A percentile compares a stretch with the other conserved stretches of the same genome.
Conservation (phyloP, 2,329 filamentous ascomycete genomes). For the Aspergillus aculeatinus region DNA sequence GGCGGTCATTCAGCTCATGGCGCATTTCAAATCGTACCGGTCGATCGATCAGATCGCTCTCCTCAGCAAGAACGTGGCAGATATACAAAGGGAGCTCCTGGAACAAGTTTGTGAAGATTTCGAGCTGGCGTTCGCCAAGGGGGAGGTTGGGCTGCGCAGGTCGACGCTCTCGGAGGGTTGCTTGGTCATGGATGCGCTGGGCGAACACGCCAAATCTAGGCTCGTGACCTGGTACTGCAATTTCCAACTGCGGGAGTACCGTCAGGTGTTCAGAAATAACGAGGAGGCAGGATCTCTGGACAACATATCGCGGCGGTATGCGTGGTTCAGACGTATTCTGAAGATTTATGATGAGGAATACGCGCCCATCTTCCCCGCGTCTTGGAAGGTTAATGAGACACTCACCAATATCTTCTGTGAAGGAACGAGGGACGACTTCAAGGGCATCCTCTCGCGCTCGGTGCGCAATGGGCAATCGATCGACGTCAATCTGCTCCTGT, state of each 20-base stretch:
- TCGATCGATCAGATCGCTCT: constrained; percentile 98
- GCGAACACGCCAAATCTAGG: constrained; percentile 77
- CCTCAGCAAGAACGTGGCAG: constrained; percentile 86
- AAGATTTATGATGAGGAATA: constrained; percentile 96
- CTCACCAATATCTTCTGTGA: constrained; percentile 93
- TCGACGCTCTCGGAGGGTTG: constrained; percentile 81
- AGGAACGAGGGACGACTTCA: constrained; percentile 92
- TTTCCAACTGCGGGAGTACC: constrained; percentile 90
- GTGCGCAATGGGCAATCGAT: constrained; percentile 78
- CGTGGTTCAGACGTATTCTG: constrained; percentile 94
- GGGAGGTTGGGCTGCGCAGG: constrained; percentile 70
- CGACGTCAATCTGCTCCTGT: constrained; percentile 84
- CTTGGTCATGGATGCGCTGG: constrained; percentile 89
- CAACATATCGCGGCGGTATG: constrained; percentile 91
- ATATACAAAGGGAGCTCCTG: constrained; percentile 85
- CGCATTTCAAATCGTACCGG: constrained; percentile 95
- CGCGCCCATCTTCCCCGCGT: constrained; percentile 76
- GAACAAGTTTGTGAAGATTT: constrained; percentile 99
- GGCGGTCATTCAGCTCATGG: constrained; percentile 95
- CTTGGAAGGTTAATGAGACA: constrained; percentile 88
- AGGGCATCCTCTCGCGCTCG: constrained; percentile 82
- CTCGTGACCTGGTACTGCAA: constrained; percentile 98
- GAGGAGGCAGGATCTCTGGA: constrained; percentile 95
- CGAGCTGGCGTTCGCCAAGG: constrained; percentile 88
- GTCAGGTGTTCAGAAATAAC: constrained; percentile 91